Evolutionary conservation across 129 eudicot genomes (phyloP).

Genomic region (Centaurea solstitialis): DNA sequence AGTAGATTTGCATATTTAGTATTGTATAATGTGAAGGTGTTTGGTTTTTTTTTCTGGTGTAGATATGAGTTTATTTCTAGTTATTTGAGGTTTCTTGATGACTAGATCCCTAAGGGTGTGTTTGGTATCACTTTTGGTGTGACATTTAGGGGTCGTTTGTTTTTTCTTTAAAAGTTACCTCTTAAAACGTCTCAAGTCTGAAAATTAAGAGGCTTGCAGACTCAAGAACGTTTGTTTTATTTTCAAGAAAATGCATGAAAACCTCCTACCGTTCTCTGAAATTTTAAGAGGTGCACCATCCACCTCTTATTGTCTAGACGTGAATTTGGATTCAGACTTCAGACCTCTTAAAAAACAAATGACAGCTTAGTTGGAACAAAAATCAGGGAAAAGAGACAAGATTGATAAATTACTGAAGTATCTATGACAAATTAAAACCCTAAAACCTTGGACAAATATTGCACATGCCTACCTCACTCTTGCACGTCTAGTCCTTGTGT

Average conservation of each 20-base stretch:
- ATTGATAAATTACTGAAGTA: not conserved
- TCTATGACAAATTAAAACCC: not conserved
- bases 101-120: not conserved
- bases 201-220: too few species aligned
- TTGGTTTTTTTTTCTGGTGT: constrained; percentile 16
- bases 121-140: not conserved
- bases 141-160: too few species aligned
- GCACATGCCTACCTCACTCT: not conserved
- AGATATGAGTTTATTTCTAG: not conserved
- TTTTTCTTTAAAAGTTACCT: too few species aligned
- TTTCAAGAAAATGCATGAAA: too few species aligned
- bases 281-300: too few species aligned
- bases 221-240: too few species aligned
- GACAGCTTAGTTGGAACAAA: not conserved
- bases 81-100: constrained; percentile 7
- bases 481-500: not conserved
- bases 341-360: too few species aligned
- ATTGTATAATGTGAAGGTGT: not conserved
- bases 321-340: too few species aligned
- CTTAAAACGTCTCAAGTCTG: too few species aligned
- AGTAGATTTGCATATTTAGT: not conserved
- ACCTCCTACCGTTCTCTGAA: too few species aligned
- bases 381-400: not conserved
- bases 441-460: not conserved
- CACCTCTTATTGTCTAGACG: too few species aligned